Evolutionary conservation across 169 alveolate species (phyloP).

Genomic region (Cryptosporidium ubiquitum): DNA sequence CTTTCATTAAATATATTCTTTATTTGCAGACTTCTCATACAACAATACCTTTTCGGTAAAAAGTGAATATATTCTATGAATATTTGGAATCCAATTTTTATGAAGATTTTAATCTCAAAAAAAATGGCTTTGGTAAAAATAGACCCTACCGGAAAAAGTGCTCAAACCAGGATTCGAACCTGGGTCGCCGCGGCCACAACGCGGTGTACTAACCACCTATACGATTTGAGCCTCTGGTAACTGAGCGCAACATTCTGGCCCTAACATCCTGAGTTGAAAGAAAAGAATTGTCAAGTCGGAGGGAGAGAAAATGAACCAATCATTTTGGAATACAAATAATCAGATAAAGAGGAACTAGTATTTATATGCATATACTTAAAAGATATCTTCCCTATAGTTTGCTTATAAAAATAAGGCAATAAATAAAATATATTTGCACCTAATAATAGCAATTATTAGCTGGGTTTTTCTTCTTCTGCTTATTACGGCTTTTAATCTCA

Average conservation of each 20-base stretch:
- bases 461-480: not conserved
- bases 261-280: not conserved
- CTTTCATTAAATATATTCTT: not conserved
- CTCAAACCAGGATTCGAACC: constrained; percentile 77
- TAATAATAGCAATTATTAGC: too few species aligned
- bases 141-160: constrained; percentile 1
- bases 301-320: not conserved
- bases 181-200: constrained; percentile 78
- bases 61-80: not conserved
- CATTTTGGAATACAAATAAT: too few species aligned
- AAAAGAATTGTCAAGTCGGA: too few species aligned
- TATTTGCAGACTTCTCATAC: not conserved
- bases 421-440: not conserved
- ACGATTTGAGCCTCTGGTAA: constrained; percentile 63
- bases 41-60: not conserved
- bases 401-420: not conserved
- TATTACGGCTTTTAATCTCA: constrained; percentile 5
- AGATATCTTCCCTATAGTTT: not conserved
- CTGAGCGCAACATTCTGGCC: not conserved
- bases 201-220: constrained; percentile 77
- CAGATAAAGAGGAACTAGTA: not conserved
- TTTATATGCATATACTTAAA: too few species aligned
- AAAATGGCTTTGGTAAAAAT: too few species aligned
- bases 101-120: not conserved
- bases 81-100: not conserved